A percentile compares a stretch with the other conserved stretches of the same genome.
These are phyloP conservation scores for Scleroderma bovista DNA, from an alignment of 768 basidiomycete genomes.

Conservation along the genomic window DNA sequence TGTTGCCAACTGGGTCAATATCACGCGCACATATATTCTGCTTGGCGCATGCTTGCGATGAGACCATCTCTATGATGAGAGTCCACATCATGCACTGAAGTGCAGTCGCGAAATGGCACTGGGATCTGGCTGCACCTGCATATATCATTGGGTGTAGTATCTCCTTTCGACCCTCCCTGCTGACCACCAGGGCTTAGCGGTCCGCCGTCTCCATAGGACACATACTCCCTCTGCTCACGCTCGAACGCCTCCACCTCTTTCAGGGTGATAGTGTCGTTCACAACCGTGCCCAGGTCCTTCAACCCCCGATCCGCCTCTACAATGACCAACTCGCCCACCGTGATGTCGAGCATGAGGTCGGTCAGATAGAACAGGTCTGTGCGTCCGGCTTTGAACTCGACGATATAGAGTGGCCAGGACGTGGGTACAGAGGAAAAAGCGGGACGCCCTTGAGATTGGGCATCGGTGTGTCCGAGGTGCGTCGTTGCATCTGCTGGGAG, in stretches of 20 bases:
- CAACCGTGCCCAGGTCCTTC: constrained; percentile 87
- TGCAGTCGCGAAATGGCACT: too few relatives aligned
- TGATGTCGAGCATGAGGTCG: constrained; percentile 58
- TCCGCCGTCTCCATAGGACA: too few relatives aligned
- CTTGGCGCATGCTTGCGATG: too few relatives aligned
- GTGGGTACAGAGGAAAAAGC: constrained; percentile 77
- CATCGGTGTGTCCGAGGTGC: constrained; percentile 33
- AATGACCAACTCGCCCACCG: constrained; percentile 88
- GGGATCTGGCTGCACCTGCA: too few relatives aligned
- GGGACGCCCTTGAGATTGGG: constrained; percentile 62
- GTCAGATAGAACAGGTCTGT: constrained; percentile 92
- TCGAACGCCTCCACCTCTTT: too few relatives aligned
- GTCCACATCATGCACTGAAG: too few relatives aligned
- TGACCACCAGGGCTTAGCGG: too few relatives aligned
- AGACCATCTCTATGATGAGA: too few relatives aligned
- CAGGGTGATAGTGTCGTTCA: too few relatives aligned
- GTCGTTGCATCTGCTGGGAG: constrained; percentile 32
- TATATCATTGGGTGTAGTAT: constrained; percentile 96
- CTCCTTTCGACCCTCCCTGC: constrained; percentile 65
- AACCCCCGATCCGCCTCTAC: constrained; percentile 97
- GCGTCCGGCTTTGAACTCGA: constrained; percentile 96
- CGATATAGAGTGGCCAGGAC: constrained; percentile 88
- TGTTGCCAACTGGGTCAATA: too few relatives aligned
- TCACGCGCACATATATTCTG: too few relatives aligned
- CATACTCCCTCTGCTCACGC: too few relatives aligned